Conservation (phyloP, 495 filamentous ascomycete species). For the Halenospora varia region DNA sequence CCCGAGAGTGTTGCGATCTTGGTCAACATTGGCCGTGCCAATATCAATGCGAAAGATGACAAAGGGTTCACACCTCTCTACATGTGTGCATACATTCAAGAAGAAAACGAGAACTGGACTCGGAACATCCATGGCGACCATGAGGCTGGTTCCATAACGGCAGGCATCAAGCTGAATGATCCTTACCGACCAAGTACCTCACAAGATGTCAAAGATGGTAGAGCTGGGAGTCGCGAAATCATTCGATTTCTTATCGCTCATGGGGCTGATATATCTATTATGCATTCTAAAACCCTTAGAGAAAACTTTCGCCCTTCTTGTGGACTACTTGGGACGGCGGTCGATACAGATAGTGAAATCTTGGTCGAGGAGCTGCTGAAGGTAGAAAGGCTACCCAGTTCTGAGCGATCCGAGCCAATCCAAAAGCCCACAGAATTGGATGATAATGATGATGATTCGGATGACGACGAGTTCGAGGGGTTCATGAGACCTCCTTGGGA, state of each 20-base stretch:
- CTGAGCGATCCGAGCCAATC: neutral
- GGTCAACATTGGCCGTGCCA: constrained; percentile 27
- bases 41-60: constrained; percentile 11
- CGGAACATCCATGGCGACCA: neutral
- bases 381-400: neutral
- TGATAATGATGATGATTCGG: neutral
- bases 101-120: neutral
- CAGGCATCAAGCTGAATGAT: neutral
- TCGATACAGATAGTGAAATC: neutral
- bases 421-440: neutral
- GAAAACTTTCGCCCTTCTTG: neutral
- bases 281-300: neutral
- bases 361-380: constrained; percentile 1
- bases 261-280: neutral
- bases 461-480: neutral
- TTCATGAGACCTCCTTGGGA: neutral
- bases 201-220: neutral
- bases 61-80: constrained; percentile 7
- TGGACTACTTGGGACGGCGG: neutral
- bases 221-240: constrained; percentile 22
- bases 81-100: constrained; percentile 12
- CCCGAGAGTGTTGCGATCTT: constrained; percentile 32
- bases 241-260: constrained; percentile 17
- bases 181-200: neutral
- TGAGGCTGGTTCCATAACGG: neutral